Percentiles rank a stretch among this genome's conserved stretches.
These are phyloP conservation scores for Gamsiella multidivaricata DNA, from an alignment of 192 early-diverging fungal species.

Conservation along the genomic window DNA sequence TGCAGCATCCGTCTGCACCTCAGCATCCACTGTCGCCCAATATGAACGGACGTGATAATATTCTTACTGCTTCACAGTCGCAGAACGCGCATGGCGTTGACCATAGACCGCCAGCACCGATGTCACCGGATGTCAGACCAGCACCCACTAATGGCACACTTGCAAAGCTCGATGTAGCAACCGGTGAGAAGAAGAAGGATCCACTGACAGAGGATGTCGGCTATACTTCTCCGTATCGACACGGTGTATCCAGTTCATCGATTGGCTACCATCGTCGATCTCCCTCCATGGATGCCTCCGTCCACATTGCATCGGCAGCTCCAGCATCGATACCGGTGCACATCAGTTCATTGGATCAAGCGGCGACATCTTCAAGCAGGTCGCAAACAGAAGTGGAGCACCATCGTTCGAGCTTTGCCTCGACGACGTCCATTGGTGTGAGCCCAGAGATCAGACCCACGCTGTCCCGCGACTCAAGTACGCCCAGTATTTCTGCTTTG, in stretches of 20 bases:
- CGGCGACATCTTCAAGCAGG: background rate
- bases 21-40: slow-evolving; percentile 30
- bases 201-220: slow-evolving; percentile 34
- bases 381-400: slow-evolving; percentile 1
- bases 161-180: slow-evolving; percentile 4
- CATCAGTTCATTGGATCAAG: background rate
- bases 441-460: slow-evolving; percentile 1
- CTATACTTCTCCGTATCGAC: slow-evolving; percentile 49
- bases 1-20: slow-evolving; percentile 9
- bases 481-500: background rate
- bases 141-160: background rate
- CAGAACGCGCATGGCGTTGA: slow-evolving; percentile 4
- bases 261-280: slow-evolving; percentile 48
- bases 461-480: slow-evolving; percentile 1
- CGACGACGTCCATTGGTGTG: background rate
- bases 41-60: slow-evolving; percentile 4
- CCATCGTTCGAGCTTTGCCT: background rate
- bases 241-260: slow-evolving; percentile 49
- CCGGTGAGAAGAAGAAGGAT: slow-evolving; percentile 7
- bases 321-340: slow-evolving; percentile 4
- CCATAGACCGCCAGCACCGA: background rate
- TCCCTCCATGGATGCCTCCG: slow-evolving; percentile 31
- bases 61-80: slow-evolving; percentile 6
- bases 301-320: background rate
- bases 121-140: background rate